These are phyloP conservation scores for Dendrobium nobile DNA, from an alignment of 106 monocot genomes.

Conservation along the genomic window DNA sequence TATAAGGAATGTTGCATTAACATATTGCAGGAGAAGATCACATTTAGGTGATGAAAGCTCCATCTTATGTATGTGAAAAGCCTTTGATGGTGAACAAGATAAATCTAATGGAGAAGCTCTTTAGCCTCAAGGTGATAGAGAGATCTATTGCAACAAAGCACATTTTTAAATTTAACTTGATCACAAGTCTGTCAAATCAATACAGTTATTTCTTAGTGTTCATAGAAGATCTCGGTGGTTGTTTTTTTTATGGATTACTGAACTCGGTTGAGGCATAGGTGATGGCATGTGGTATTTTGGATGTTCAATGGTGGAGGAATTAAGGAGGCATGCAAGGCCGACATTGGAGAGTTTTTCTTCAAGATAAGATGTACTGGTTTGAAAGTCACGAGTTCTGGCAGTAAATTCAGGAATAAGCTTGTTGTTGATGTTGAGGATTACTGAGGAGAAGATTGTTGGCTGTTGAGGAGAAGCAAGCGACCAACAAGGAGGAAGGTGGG, in stretches of 20 bases:
- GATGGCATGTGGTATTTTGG: not conserved
- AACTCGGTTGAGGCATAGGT: not conserved
- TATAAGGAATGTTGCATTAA: not conserved
- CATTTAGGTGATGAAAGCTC: not conserved
- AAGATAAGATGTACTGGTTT: not conserved
- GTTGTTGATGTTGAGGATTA: not conserved
- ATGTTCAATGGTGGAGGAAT: too few species aligned
- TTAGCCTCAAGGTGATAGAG: not conserved
- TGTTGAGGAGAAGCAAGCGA: not conserved
- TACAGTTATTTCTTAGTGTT: not conserved
- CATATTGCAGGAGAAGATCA: not conserved
- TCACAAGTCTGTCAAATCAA: not conserved
- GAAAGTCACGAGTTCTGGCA: not conserved
- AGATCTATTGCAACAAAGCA: not conserved
- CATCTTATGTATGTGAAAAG: not conserved
- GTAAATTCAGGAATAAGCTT: not conserved
- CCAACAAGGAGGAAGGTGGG: not conserved
- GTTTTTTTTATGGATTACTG: not conserved
- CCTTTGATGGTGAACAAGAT: not conserved
- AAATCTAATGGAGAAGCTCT: not conserved
- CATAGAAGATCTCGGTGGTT: not conserved
- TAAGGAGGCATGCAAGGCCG: too few species aligned
- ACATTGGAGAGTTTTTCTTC: too few species aligned
- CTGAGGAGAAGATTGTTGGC: not conserved
- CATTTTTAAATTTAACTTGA: not conserved